These are phyloP conservation scores for Annona cherimola DNA, from an alignment of 164 flowering plant species.

Conservation along the genomic window DNA sequence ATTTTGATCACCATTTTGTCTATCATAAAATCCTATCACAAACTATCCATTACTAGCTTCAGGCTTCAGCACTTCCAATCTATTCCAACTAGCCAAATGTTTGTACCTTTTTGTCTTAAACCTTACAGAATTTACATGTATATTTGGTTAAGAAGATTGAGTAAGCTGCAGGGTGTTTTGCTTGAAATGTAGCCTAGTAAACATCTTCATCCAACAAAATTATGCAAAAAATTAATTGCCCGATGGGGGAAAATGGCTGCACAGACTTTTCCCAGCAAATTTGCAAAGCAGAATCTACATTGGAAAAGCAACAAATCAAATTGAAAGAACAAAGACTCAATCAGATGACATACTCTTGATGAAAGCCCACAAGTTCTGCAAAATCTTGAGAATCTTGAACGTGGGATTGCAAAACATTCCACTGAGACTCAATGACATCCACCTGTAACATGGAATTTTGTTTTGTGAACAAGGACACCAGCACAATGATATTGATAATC, in stretches of 20 bases:
- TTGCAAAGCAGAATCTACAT: background rate
- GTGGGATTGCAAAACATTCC: conserved; percentile 83
- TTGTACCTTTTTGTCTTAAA: too few relatives aligned
- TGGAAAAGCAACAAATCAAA: background rate
- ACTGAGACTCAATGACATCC: conserved; percentile 98
- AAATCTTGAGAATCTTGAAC: conserved; percentile 91
- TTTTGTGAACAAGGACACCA: conserved; percentile 3
- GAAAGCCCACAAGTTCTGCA: conserved; percentile 87
- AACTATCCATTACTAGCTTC: too few relatives aligned
- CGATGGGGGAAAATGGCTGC: background rate
- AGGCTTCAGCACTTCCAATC: too few relatives aligned
- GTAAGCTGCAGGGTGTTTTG: too few relatives aligned
- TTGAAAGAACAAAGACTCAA: background rate
- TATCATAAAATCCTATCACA: too few relatives aligned
- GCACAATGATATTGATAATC: background rate
- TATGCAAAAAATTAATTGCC: background rate
- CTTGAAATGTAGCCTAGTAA: too few relatives aligned
- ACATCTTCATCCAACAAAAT: too few relatives aligned
- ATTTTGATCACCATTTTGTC: too few relatives aligned
- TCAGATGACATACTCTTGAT: conserved; percentile 78
- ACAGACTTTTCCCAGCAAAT: background rate
- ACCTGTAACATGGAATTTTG: conserved; percentile 43
- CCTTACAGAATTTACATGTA: too few relatives aligned
- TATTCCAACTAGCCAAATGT: too few relatives aligned
- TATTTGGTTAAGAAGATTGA: too few relatives aligned